Evolutionary conservation across 2,329 filamentous ascomycete species (phyloP).

Genomic region (Lecanicillium sp.): DNA sequence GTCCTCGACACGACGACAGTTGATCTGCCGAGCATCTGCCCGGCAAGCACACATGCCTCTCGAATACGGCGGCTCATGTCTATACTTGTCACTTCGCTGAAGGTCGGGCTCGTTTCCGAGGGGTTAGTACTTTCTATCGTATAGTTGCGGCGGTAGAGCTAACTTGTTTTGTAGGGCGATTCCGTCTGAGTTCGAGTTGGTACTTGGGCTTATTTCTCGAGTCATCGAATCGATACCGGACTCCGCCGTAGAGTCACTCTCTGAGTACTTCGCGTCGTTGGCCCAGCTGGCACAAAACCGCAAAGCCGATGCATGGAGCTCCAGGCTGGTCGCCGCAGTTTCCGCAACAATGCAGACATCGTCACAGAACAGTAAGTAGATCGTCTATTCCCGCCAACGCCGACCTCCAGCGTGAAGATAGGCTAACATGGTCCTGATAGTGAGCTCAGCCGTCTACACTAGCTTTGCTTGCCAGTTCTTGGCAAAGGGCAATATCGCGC

Average conservation of each 20-base stretch:
- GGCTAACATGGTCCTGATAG: too few species aligned
- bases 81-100: slow-evolving; percentile 28
- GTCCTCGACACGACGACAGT: slow-evolving; percentile 32
- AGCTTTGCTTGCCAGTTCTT: slow-evolving; percentile 33
- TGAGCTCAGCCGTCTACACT: slow-evolving; percentile 18
- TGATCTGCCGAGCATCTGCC: slow-evolving; percentile 27
- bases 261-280: neutral
- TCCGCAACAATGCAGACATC: too few species aligned
- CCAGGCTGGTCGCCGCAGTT: too few species aligned
- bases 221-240: neutral
- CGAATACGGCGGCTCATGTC: slow-evolving; percentile 27
- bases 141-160: too few species aligned
- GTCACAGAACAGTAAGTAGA: too few species aligned
- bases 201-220: slow-evolving; percentile 10
- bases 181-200: neutral
- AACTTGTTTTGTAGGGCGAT: neutral
- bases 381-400: too few species aligned
- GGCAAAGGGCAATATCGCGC: slow-evolving; percentile 23
- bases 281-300: neutral
- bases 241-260: neutral
- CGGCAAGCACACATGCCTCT: slow-evolving; percentile 18
- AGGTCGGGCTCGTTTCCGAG: neutral
- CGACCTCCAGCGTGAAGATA: too few species aligned
- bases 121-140: too few species aligned
- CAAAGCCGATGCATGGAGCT: too few species aligned